Percentiles rank a stretch among this genome's conserved stretches.
phyloP scores from a whole-genome alignment of 306 rosid species.

The Citrullus mucosospermus region DNA sequence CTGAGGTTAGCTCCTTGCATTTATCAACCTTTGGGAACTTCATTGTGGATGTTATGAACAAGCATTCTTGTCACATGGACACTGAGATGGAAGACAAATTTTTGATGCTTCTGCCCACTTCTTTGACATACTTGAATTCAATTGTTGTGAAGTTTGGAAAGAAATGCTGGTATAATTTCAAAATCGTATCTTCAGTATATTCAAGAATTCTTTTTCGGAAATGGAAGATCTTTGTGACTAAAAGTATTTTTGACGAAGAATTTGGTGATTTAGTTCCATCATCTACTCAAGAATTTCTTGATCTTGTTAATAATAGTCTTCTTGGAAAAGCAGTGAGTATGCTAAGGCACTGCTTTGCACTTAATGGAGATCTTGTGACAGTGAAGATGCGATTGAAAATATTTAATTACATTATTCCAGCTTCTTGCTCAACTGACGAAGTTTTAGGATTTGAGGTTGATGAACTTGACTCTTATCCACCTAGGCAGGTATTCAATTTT shows the following conservation, averaged over 20 bases:
- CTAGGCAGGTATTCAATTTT: constrained; percentile 35
- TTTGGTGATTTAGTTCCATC: constrained; percentile 43
- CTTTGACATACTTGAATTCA: constrained; percentile 49
- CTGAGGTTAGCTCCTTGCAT: constrained; percentile 60
- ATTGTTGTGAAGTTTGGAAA: constrained; percentile 31
- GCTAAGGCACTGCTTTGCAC: constrained; percentile 44
- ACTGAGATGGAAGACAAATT: constrained; percentile 21
- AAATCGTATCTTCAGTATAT: constrained; percentile 32
- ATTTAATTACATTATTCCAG: constrained; percentile 42
- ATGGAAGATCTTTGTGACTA: constrained; percentile 55
- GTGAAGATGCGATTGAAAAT: constrained; percentile 41
- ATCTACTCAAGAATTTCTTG: constrained; percentile 44
- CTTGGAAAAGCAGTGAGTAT: constrained; percentile 63
- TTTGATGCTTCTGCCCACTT: constrained; percentile 63
- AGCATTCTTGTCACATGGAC: constrained; percentile 20
- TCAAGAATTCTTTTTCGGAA: constrained; percentile 46
- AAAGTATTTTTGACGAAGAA: constrained; percentile 54
- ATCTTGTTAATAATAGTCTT: constrained; percentile 49
- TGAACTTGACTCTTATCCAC: constrained; percentile 29
- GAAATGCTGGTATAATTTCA: constrained; percentile 21
- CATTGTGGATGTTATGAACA: constrained; percentile 30
- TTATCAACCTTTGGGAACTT: constrained; percentile 57
- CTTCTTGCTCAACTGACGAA: constrained; percentile 25
- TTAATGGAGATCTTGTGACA: constrained; percentile 38
- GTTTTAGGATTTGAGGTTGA: constrained; percentile 45